Percentiles rank a stretch among this genome's conserved stretches.
Conservation (phyloP, 2,329 filamentous ascomycete species). For the Colletotrichum tamarilloi region DNA sequence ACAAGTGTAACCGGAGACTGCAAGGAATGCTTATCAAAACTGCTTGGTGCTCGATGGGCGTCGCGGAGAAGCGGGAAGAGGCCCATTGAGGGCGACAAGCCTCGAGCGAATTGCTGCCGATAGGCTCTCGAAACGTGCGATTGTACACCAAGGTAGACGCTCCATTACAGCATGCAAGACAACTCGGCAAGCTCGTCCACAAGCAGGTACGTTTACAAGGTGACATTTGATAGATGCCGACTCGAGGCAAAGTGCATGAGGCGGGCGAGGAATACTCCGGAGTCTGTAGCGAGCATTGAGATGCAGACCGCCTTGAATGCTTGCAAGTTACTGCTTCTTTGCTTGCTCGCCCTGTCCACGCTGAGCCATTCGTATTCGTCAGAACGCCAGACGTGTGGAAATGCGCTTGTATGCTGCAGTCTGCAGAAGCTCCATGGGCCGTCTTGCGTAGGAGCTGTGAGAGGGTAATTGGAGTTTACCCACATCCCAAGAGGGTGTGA, state of each 20-base stretch:
- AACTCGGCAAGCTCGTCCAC: neutral
- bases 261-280: neutral
- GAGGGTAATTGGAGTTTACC: conserved; percentile 10
- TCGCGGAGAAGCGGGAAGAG: conserved; percentile 6
- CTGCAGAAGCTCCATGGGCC: conserved; percentile 11
- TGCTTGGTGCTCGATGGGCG: neutral
- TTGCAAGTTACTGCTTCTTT: neutral
- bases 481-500: conserved; percentile 20
- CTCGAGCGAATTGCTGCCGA: conserved; percentile 7
- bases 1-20: neutral
- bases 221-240: conserved; percentile 15
- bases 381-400: neutral
- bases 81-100: conserved; percentile 2
- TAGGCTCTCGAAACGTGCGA: conserved; percentile 19
- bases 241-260: conserved; percentile 24
- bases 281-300: conserved; percentile 11
- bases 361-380: conserved; percentile 19
- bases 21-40: neutral
- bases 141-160: conserved; percentile 21
- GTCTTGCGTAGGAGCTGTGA: neutral
- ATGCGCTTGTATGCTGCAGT: conserved; percentile 17
- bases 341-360: neutral
- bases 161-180: conserved; percentile 13
- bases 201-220: conserved; percentile 16
- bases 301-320: conserved; percentile 20